A percentile compares a stretch with the other conserved stretches of the same genome.
These are phyloP conservation scores for Tylopilus sp. DNA, from an alignment of 768 basidiomycete genomes.

Conservation along the genomic window DNA sequence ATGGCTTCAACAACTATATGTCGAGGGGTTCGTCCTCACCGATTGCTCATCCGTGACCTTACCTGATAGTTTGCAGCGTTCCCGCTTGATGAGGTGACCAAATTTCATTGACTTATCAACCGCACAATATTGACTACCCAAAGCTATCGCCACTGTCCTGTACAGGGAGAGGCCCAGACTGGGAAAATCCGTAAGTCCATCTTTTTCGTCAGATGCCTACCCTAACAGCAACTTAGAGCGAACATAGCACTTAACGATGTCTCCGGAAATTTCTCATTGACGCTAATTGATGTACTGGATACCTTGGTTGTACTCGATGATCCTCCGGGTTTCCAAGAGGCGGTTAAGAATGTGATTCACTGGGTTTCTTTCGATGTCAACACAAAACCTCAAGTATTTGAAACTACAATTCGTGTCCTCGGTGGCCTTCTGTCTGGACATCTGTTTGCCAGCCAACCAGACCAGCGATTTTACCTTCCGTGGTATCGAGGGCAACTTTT, in stretches of 20 bases:
- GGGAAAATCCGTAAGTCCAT: constrained; percentile 68
- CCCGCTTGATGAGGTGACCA: constrained; percentile 73
- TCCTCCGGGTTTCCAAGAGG: constrained; percentile 73
- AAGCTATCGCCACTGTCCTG: constrained; percentile 91
- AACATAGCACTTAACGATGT: constrained; percentile 90
- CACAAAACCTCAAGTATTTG: constrained; percentile 97
- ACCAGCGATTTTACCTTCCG: constrained; percentile 68
- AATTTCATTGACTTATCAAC: constrained; percentile 5
- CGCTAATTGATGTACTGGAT: constrained; percentile 80
- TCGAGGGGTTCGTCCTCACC: constrained; percentile 51
- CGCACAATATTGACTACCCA: constrained; percentile 12
- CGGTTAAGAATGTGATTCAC: constrained; percentile 75
- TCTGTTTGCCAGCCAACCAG: constrained; percentile 66
- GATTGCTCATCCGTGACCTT: constrained; percentile 5
- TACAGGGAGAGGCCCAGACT: constrained; percentile 82
- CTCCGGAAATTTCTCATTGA: constrained; percentile 88
- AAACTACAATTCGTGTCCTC: constrained; percentile 91
- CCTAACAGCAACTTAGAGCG: constrained; percentile 36
- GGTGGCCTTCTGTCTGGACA: constrained; percentile 89
- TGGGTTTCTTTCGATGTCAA: constrained; percentile 91
- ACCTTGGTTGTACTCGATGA: constrained; percentile 88
- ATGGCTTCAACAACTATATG: constrained; percentile 91
- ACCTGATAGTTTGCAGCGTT: constrained; percentile 53
- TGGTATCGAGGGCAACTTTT: constrained; percentile 86
- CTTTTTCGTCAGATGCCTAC: constrained; percentile 3